phyloP scores from a whole-genome alignment of 2,329 filamentous ascomycete genomes.

The Colletotrichum musae region DNA sequence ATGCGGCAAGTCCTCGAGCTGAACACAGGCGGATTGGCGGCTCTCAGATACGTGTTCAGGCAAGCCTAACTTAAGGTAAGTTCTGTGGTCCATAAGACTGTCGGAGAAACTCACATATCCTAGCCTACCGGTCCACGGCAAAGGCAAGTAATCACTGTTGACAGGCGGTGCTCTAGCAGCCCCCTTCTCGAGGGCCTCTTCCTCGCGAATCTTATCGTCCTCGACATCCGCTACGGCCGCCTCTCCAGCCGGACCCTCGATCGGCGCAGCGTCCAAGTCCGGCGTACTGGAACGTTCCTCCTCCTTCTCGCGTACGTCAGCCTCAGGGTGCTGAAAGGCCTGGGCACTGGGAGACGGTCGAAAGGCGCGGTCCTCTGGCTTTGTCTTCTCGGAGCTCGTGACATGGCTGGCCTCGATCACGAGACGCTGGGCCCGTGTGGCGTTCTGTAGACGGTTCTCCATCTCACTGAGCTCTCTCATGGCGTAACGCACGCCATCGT shows the following conservation, averaged over 20 bases:
- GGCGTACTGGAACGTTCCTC: slow-evolving; percentile 35
- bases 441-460: slow-evolving; percentile 61
- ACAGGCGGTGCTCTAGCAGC: slow-evolving; percentile 77
- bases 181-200: slow-evolving; percentile 52
- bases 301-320: slow-evolving; percentile 21
- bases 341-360: not conserved
- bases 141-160: slow-evolving; percentile 85
- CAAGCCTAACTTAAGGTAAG: slow-evolving; percentile 73
- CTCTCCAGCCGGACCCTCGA: slow-evolving; percentile 45
- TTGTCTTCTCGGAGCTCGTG: not conserved
- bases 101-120: slow-evolving; percentile 79
- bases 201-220: slow-evolving; percentile 31
- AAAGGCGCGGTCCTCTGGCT: not conserved
- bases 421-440: slow-evolving; percentile 61
- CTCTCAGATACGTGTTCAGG: slow-evolving; percentile 90
- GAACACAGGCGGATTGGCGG: slow-evolving; percentile 87
- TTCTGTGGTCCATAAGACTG: not conserved
- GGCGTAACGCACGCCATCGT: slow-evolving; percentile 54
- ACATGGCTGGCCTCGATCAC: slow-evolving; percentile 60
- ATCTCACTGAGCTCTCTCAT: slow-evolving; percentile 64
- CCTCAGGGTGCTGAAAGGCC: slow-evolving; percentile 16
- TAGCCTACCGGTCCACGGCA: slow-evolving; percentile 91
- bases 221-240: slow-evolving; percentile 43
- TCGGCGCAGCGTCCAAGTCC: slow-evolving; percentile 41
- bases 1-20: slow-evolving; percentile 93